Evolutionary conservation across 2,329 filamentous ascomycete species (phyloP), one percentile per base, ranked within the genome.

Genomic region (Phialocephala sp.): DNA sequence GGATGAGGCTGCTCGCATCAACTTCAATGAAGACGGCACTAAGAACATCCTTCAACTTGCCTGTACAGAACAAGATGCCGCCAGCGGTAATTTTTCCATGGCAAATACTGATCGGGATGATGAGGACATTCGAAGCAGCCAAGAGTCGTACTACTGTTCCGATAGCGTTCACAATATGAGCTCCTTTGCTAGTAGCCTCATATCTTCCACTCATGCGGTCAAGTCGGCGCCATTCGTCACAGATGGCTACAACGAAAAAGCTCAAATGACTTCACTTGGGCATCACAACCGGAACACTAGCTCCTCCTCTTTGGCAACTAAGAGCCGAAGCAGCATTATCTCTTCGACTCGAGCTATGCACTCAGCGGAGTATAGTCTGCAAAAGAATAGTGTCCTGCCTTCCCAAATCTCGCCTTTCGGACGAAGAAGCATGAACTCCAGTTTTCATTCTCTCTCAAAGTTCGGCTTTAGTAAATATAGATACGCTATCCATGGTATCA

Each of bases 391-490:
- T 18, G 56, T 39, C 20, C 47, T 63, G 20, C 35, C 35, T 45
- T 62, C 52, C 43, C 54, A 39, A 41, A 65, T 59, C 20, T 59
- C 62, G 32, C 54, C 54, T 11, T 62, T 59, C 15, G 61, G 54
- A n/a, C 50, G 50, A 14, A 27, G 39, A 55, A 62, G 22, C 18
- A 56, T n/a, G 20, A 57, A 39, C n/a, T 20, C 32, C 2, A 57
- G 55, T 39, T 27, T 20, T 11, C 36, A n/a, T 12, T 41, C 55
- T 20, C 55, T 57, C 55, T 8, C 55, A 15, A 37, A 39, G 9
- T 39, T 36, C 20, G 35, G 18, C 14, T 57, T 57, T 14, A 2
- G 39, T 20, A 57, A 57, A 39, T 18, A 57, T 22, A 37, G 6
- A n/a, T 57, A 57, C 36, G 24, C 35, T 14, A 27, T 8, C 9